phyloP scores from a whole-genome alignment of 2,329 filamentous ascomycete species.

The Colletotrichum liriopes region DNA sequence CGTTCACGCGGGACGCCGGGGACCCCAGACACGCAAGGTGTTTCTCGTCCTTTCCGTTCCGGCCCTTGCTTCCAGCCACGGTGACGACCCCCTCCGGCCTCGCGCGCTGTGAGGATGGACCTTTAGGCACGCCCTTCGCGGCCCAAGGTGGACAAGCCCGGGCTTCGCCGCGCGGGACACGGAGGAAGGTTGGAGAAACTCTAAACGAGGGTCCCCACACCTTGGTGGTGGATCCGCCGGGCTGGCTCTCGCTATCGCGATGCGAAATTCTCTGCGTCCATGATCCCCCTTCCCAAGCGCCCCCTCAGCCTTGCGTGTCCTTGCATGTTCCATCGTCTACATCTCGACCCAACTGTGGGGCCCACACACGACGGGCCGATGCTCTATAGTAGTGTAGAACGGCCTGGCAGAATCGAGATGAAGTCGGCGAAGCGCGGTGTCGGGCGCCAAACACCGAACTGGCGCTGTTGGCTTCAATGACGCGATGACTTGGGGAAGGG shows the following conservation, averaged over 20 bases:
- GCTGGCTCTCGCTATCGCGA: neutral
- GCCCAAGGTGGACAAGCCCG: constrained; percentile 2
- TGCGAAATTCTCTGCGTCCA: no score
- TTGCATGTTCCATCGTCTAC: no score
- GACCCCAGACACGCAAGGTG: neutral
- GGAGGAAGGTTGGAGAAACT: neutral
- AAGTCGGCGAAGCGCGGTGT: neutral
- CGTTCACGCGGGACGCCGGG: neutral
- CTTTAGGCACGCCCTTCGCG: neutral
- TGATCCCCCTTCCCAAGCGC: neutral
- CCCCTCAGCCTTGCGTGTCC: neutral
- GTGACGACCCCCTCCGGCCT: no score
- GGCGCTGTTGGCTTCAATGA: neutral
- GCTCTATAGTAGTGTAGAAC: neutral
- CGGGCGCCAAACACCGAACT: neutral
- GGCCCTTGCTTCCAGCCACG: neutral
- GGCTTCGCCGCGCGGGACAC: neutral
- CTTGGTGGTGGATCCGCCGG: neutral
- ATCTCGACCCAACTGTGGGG: neutral
- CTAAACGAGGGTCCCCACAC: neutral
- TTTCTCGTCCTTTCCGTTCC: neutral
- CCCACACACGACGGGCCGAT: neutral
- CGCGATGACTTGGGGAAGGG: neutral
- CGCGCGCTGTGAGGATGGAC: neutral
- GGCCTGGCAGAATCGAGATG: neutral